Evolutionary conservation across 2,329 filamentous ascomycete genomes (phyloP), one percentile per base, ranked within the genome.

Genomic region (Cryoendolithus antarcticus): DNA sequence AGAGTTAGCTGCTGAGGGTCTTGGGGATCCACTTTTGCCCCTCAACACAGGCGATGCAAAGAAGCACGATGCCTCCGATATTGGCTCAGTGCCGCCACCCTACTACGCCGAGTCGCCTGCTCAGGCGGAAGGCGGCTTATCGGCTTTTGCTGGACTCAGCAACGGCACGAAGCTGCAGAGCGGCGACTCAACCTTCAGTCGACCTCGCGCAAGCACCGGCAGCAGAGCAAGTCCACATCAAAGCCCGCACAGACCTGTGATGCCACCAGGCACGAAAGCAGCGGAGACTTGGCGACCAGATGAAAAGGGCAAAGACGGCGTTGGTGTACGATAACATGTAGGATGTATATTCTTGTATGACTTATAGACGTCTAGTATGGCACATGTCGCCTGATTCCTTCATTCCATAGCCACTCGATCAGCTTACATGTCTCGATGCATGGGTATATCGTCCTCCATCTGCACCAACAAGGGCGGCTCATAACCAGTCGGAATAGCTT

Each of bases 231-330:
- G 34, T 19, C 38, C 38, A 28, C 38, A 28, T 33, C 38, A 27
- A 13, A 40, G 15, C 15, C 15, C 15, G 15, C 15, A n/a, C n/a
- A n/a, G n/a, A n/a, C n/a, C n/a, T n/a, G n/a, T n/a, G n/a, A n/a
- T n/a, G 42, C 74, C 82, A 11, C 80, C 81, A 0, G 84, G 86
- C 6, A 93, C 85, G 2, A 86, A 77, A 55, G 82, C 89, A 58
- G 83, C 93, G 58, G 82, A 86, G 37, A 93, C 84, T 2, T 94
- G 86, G 88, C 68, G 66, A 47, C 57, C 58, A 19, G 62, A 58
- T 39, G 71, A 75, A 45, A 41, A 43, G 8, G 44, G 28, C 28
- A 30, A 35, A 32, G 44, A 48, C 4, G 34, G 38, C 7, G 35
- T 33, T 7, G 40, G 35, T 35, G 35, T 44, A 33, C 35, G 42